Conservation (phyloP, 2,329 filamentous ascomycete species). For the Beauveria bassiana region DNA sequence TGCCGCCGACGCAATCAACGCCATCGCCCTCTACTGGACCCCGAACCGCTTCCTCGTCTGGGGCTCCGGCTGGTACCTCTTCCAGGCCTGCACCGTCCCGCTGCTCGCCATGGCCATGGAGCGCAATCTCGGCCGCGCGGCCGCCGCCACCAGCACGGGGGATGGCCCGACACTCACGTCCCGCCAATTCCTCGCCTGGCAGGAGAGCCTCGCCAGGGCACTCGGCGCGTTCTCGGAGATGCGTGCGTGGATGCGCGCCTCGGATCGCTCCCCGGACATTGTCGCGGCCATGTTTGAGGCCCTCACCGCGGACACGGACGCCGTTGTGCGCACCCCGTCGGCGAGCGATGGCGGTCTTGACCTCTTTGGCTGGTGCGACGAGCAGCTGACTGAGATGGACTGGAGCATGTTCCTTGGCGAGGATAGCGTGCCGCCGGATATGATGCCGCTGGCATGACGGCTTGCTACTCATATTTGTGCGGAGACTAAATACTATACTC, state of each 20-base stretch:
- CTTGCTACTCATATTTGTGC: not conserved
- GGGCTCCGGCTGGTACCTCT: constrained; percentile 26
- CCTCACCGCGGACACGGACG: constrained; percentile 17
- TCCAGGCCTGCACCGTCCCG: constrained; percentile 25
- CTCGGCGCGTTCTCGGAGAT: constrained; percentile 21
- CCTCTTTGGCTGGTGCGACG: constrained; percentile 21
- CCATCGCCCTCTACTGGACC: constrained; percentile 24
- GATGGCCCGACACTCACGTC: not conserved
- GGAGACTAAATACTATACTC: not conserved
- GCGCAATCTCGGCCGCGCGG: constrained; percentile 12
- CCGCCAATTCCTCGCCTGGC: constrained; percentile 14
- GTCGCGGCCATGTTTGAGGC: constrained; percentile 21
- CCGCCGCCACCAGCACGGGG: not conserved
- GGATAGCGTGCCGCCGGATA: constrained; percentile 11
- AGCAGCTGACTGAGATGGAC: constrained; percentile 21
- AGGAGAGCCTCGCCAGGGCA: constrained; percentile 19
- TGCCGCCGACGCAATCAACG: constrained; percentile 23
- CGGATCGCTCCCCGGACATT: constrained; percentile 20
- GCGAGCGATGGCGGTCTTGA: constrained; percentile 19
- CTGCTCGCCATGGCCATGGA: constrained; percentile 23
- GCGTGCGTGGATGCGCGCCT: constrained; percentile 22
- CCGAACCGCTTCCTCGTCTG: constrained; percentile 25
- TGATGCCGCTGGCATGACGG: constrained; percentile 5
- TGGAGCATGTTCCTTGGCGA: constrained; percentile 20
- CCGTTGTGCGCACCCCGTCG: constrained; percentile 17